These are phyloP conservation scores for Penicillium occitanis DNA, from an alignment of 2,329 filamentous ascomycete genomes.

Conservation along the genomic window DNA sequence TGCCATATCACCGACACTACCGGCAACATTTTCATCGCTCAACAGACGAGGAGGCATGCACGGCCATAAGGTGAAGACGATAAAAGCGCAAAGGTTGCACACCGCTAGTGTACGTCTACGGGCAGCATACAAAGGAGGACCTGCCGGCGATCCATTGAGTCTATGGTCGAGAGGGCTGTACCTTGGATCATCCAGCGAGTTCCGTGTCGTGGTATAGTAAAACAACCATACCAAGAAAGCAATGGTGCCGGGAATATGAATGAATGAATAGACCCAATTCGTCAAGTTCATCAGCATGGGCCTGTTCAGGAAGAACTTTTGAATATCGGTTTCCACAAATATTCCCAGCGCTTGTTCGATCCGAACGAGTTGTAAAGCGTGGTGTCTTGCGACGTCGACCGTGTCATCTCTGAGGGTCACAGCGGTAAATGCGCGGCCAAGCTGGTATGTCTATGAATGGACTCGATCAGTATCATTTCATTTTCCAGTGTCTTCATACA, in stretches of 20 bases:
- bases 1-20: slow-evolving; percentile 57
- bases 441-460: slow-evolving; percentile 63
- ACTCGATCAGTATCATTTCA: not conserved
- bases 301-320: slow-evolving; percentile 56
- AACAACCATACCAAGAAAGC: slow-evolving; percentile 67
- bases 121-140: slow-evolving; percentile 56
- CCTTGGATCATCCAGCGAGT: slow-evolving; percentile 38
- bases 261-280: slow-evolving; percentile 73
- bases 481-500: not conserved
- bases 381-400: slow-evolving; percentile 65
- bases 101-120: slow-evolving; percentile 58
- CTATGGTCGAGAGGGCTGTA: slow-evolving; percentile 29
- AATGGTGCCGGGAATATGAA: slow-evolving; percentile 75
- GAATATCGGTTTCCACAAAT: slow-evolving; percentile 64
- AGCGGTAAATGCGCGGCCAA: slow-evolving; percentile 70
- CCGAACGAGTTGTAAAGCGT: slow-evolving; percentile 67
- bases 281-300: slow-evolving; percentile 64
- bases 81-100: slow-evolving; percentile 60
- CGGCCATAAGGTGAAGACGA: slow-evolving; percentile 60
- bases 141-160: slow-evolving; percentile 45
- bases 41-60: slow-evolving; percentile 62
- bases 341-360: slow-evolving; percentile 65
- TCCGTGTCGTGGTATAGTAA: slow-evolving; percentile 67
- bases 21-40: slow-evolving; percentile 55
- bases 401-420: slow-evolving; percentile 67